phyloP scores from a whole-genome alignment of 805 yeast species.

The Saccharomyces paradoxus region DNA sequence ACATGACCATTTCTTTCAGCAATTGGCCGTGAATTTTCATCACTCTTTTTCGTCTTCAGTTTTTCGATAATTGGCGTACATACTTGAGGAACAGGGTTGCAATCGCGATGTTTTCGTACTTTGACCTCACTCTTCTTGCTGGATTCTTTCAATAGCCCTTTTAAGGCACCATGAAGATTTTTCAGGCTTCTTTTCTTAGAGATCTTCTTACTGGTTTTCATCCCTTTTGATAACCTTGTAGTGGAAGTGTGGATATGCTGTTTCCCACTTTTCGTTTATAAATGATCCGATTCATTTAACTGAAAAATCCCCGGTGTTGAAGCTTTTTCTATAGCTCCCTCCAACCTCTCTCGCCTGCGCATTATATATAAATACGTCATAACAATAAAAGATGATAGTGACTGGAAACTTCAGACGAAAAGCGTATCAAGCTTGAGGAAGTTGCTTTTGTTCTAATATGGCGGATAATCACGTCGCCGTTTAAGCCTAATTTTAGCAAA shows the following conservation, averaged over 20 bases:
- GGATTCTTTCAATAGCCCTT: slow-evolving; percentile 13
- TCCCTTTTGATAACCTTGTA: background rate
- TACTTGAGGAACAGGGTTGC: background rate
- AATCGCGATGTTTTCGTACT: background rate
- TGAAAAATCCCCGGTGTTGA: background rate
- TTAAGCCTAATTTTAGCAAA: no score
- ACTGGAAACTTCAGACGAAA: background rate
- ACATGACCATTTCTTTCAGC: slow-evolving; percentile 8
- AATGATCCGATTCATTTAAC: background rate
- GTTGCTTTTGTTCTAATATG: no score
- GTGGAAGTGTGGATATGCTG: background rate
- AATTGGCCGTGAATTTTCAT: background rate
- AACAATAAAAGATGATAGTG: background rate
- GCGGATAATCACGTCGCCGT: no score
- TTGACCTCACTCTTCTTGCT: background rate
- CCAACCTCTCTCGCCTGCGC: background rate
- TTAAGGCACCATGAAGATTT: slow-evolving; percentile 17
- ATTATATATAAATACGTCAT: background rate
- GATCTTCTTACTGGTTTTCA: slow-evolving; percentile 9
- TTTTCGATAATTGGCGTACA: background rate
- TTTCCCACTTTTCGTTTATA: background rate
- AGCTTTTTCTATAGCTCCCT: background rate
- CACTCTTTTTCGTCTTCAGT: background rate
- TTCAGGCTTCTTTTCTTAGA: slow-evolving; percentile 9
- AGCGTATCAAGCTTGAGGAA: no score